A percentile compares a stretch with the other conserved stretches of the same genome.
Conservation (phyloP, 805 yeast species). For the Candida endomychidarum region DNA sequence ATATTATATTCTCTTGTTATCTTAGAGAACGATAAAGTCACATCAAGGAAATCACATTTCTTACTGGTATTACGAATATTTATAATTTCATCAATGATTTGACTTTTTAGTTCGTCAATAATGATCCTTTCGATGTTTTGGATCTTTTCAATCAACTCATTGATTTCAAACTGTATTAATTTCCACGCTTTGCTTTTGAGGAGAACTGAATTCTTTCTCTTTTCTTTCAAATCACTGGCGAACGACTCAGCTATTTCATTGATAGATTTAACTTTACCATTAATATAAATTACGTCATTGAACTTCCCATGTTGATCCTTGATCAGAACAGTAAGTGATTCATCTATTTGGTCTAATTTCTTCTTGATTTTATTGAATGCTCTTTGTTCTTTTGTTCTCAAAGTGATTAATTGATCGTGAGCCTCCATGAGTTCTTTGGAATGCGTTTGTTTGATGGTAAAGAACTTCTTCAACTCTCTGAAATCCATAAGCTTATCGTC, state of each 20-base stretch:
- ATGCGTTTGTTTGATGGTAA: constrained; percentile 38
- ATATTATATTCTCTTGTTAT: constrained; percentile 69
- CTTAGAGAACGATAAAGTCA: constrained; percentile 66
- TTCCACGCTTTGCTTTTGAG: constrained; percentile 52
- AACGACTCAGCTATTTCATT: constrained; percentile 20
- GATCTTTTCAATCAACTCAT: constrained; percentile 47
- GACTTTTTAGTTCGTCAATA: constrained; percentile 46
- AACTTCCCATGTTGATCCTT: constrained; percentile 31
- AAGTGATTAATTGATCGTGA: constrained; percentile 32
- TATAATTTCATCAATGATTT: constrained; percentile 44
- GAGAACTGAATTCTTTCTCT: constrained; percentile 43
- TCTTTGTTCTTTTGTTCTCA: constrained; percentile 26
- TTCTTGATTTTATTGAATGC: constrained; percentile 22
- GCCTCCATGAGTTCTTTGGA: constrained; percentile 26
- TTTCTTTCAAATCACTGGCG: constrained; percentile 27
- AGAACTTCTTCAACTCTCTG: constrained; percentile 16
- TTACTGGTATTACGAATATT: constrained; percentile 52
- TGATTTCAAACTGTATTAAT: constrained; percentile 52
- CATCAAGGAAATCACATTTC: constrained; percentile 67
- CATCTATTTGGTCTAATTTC: constrained; percentile 25
- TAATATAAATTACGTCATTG: constrained; percentile 48
- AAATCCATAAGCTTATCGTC: constrained; percentile 10
- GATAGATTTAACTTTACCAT: constrained; percentile 37
- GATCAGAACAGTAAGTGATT: constrained; percentile 27
- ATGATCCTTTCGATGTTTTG: constrained; percentile 54